These are phyloP conservation scores for Microthlaspi erraticum DNA, from an alignment of 345 rosid species.

Conservation along the genomic window DNA sequence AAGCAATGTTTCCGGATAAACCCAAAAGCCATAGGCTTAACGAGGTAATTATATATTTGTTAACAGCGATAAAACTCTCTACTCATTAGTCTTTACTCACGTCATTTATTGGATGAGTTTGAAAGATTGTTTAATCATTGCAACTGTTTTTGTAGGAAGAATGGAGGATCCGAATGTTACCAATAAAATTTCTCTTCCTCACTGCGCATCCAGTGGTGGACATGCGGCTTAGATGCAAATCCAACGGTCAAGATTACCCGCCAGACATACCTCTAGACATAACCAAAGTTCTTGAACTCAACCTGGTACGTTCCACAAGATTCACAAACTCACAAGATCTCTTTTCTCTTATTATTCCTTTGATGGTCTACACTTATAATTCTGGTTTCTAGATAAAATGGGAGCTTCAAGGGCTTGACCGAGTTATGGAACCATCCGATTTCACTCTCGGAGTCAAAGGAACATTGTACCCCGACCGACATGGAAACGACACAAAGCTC, in stretches of 20 bases:
- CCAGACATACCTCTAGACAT: constrained; percentile 58
- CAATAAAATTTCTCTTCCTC: constrained; percentile 70
- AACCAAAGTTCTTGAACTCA: constrained; percentile 77
- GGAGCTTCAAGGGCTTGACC: constrained; percentile 85
- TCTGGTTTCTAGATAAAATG: constrained; percentile 62
- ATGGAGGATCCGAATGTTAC: constrained; percentile 91
- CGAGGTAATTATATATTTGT: constrained; percentile 51
- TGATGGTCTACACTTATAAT: not conserved
- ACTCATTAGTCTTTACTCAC: too few relatives aligned
- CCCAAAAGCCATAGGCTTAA: constrained; percentile 68
- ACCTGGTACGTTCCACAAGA: constrained; percentile 53
- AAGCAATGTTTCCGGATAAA: constrained; percentile 79
- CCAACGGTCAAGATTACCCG: constrained; percentile 72
- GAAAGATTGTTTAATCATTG: too few relatives aligned
- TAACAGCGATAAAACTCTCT: not conserved
- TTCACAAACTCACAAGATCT: not conserved
- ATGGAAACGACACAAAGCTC: constrained; percentile 57
- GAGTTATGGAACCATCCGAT: constrained; percentile 59
- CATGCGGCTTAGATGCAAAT: constrained; percentile 73
- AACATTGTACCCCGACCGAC: constrained; percentile 63
- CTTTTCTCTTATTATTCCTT: not conserved
- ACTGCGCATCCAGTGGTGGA: constrained; percentile 81
- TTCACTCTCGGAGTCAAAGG: constrained; percentile 75
- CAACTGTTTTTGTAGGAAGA: constrained; percentile 54
- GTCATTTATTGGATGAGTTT: too few relatives aligned